Evolutionary conservation across 305 asterid genomes (phyloP).

Genomic region (Fraxinus greggii): DNA sequence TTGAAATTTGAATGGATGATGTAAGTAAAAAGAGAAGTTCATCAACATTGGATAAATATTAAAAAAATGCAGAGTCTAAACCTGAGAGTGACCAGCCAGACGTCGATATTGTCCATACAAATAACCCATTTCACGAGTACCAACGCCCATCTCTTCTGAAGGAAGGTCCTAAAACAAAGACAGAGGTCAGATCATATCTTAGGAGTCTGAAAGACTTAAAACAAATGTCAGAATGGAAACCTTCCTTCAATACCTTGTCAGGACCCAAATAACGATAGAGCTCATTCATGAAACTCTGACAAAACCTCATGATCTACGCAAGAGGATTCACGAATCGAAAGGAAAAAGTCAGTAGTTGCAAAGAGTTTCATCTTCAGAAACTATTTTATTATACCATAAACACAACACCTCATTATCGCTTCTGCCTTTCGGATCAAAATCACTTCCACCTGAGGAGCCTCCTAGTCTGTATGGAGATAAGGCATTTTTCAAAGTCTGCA

Average conservation of each 20-base stretch:
- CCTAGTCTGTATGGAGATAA: conserved; percentile 96
- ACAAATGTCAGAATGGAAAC: conserved; percentile 18
- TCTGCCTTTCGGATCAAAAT: conserved; percentile 93
- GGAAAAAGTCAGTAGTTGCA: conserved; percentile 21
- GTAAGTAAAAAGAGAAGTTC: not conserved
- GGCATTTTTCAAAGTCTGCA: conserved; percentile 91
- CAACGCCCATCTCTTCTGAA: conserved; percentile 98
- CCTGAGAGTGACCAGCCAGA: conserved; percentile 96
- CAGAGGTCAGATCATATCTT: conserved; percentile 24
- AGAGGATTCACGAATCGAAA: conserved; percentile 21
- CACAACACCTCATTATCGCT: conserved; percentile 76
- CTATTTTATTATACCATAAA: conserved; percentile 22
- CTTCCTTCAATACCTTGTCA: conserved; percentile 64
- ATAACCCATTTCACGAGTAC: conserved; percentile 97
- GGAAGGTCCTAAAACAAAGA: conserved; percentile 77
- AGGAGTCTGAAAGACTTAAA: conserved; percentile 19
- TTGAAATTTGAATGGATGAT: not conserved
- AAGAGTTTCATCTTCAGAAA: conserved; percentile 22
- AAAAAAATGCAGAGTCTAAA: conserved; percentile 32
- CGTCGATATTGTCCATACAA: conserved; percentile 94
- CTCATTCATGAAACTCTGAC: conserved; percentile 98
- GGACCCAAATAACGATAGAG: conserved; percentile 92
- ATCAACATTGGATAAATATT: not conserved
- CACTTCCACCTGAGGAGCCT: conserved; percentile 99
- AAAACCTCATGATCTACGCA: conserved; percentile 83